Percentiles rank a stretch among this genome's conserved stretches.
These are phyloP conservation scores for Parastagonospora avenae DNA, from an alignment of 2,329 filamentous ascomycete genomes.

Conservation along the genomic window DNA sequence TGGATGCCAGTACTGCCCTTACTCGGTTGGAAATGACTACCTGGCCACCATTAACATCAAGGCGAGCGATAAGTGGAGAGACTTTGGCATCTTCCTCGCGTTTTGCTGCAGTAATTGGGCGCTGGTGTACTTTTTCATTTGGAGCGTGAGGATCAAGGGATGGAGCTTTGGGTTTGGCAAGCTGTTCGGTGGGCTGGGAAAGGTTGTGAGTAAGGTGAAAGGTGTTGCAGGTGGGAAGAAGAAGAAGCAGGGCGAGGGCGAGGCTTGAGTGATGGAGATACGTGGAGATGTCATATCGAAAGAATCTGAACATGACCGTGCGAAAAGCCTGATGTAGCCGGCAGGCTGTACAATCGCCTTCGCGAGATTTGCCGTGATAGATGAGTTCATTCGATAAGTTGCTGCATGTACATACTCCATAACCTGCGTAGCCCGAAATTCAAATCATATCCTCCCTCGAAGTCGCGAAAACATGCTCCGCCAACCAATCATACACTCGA, in stretches of 20 bases:
- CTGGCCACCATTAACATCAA: slow-evolving; percentile 63
- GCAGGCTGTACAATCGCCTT: no score
- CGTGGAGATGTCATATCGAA: no score
- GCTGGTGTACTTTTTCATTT: slow-evolving; percentile 78
- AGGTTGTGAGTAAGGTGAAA: slow-evolving; percentile 19
- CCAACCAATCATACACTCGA: no score
- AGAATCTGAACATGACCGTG: no score
- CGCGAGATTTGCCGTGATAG: no score
- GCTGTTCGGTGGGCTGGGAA: slow-evolving; percentile 58
- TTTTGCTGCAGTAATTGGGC: slow-evolving; percentile 74
- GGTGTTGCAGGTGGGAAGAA: slow-evolving; percentile 15
- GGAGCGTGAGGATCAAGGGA: slow-evolving; percentile 70
- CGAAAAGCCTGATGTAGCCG: no score
- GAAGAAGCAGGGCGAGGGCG: slow-evolving; percentile 5
- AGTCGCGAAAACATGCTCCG: no score
- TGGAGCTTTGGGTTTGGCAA: slow-evolving; percentile 72
- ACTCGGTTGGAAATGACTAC: slow-evolving; percentile 68
- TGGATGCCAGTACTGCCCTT: slow-evolving; percentile 74
- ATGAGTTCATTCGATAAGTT: no score
- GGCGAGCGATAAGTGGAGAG: slow-evolving; percentile 68
- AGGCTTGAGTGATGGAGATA: slow-evolving; percentile 2
- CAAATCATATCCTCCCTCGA: no score
- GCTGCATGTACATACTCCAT: no score
- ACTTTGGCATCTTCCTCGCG: slow-evolving; percentile 74
- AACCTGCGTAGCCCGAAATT: neutral